Evolutionary conservation across 1,284 basidiomycete genomes (phyloP).

Genomic region (Ganoderma leucocontextum): DNA sequence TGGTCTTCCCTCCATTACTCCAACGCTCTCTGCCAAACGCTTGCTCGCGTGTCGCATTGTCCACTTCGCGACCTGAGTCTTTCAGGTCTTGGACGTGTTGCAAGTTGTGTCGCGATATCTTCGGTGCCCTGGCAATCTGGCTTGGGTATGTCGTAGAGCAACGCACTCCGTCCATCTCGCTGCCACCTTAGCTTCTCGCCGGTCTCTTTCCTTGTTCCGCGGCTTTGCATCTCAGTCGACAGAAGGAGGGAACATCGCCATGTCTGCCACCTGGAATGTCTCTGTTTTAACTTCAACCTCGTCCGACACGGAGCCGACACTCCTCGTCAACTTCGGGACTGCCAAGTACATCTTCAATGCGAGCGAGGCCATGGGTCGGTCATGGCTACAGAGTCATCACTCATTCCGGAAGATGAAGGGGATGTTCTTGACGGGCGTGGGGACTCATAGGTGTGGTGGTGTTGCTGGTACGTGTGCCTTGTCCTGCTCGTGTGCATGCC

Average conservation of each 20-base stretch:
- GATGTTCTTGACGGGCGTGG: conserved; percentile 78
- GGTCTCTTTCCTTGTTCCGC: not conserved
- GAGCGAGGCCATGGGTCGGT: conserved; percentile 81
- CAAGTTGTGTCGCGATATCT: conserved; percentile 8
- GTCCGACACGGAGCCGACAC: conserved; percentile 81
- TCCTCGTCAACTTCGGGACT: conserved; percentile 79
- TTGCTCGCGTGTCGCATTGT: not conserved
- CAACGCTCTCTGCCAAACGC: not conserved
- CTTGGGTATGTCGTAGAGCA: conserved; percentile 31
- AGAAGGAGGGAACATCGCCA: conserved; percentile 28
- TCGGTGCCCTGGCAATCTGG: conserved; percentile 19
- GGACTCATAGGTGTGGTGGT: conserved; percentile 69
- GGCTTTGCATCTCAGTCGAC: not conserved
- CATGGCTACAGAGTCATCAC: conserved; percentile 72
- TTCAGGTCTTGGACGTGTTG: not conserved
- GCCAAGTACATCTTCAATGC: conserved; percentile 89
- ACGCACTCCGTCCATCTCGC: conserved; percentile 10
- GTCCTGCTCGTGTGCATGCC: not conserved
- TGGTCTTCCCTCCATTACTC: not conserved
- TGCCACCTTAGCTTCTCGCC: conserved; percentile 3
- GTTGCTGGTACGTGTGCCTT: conserved; percentile 65
- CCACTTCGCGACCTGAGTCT: not conserved
- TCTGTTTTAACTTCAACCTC: conserved; percentile 63
- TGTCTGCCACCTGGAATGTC: conserved; percentile 62
- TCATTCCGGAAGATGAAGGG: conserved; percentile 72